These are phyloP conservation scores for Ophiostoma piceae DNA, from an alignment of 2,329 filamentous ascomycete species.

Conservation along the genomic window DNA sequence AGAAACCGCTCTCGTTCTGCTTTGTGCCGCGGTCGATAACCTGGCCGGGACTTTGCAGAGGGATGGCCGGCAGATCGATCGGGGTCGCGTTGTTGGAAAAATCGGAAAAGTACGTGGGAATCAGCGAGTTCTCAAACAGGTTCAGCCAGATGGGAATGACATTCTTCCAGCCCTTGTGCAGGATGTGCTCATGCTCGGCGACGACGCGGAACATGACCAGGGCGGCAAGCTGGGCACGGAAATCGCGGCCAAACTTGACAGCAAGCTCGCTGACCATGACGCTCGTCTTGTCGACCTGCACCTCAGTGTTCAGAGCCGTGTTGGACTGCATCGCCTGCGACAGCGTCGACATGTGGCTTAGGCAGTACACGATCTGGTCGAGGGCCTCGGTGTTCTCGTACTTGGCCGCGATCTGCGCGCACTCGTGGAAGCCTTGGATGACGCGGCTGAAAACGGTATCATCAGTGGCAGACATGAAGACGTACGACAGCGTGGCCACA, in stretches of 20 bases:
- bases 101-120: slow-evolving; percentile 69
- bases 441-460: slow-evolving; percentile 92
- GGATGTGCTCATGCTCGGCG: slow-evolving; percentile 72
- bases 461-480: slow-evolving; percentile 98
- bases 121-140: slow-evolving; percentile 89
- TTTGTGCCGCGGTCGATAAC: slow-evolving; percentile 83
- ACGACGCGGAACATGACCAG: slow-evolving; percentile 93
- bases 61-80: slow-evolving; percentile 72
- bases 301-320: slow-evolving; percentile 88
- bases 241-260: slow-evolving; percentile 89
- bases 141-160: slow-evolving; percentile 91
- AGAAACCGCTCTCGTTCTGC: slow-evolving; percentile 73
- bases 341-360: slow-evolving; percentile 85
- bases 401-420: slow-evolving; percentile 82
- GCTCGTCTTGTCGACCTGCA: slow-evolving; percentile 74
- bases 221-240: slow-evolving; percentile 87
- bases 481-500: slow-evolving; percentile 89
- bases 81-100: slow-evolving; percentile 56
- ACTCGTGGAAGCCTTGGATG: slow-evolving; percentile 92
- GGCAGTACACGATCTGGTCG: slow-evolving; percentile 85
- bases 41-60: slow-evolving; percentile 84
- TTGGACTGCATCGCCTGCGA: slow-evolving; percentile 61
- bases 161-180: slow-evolving; percentile 73
- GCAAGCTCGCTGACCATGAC: slow-evolving; percentile 99
- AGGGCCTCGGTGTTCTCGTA: slow-evolving; percentile 80